These are phyloP conservation scores for Glonium stellatum DNA, from an alignment of 495 filamentous ascomycete species.

Conservation along the genomic window DNA sequence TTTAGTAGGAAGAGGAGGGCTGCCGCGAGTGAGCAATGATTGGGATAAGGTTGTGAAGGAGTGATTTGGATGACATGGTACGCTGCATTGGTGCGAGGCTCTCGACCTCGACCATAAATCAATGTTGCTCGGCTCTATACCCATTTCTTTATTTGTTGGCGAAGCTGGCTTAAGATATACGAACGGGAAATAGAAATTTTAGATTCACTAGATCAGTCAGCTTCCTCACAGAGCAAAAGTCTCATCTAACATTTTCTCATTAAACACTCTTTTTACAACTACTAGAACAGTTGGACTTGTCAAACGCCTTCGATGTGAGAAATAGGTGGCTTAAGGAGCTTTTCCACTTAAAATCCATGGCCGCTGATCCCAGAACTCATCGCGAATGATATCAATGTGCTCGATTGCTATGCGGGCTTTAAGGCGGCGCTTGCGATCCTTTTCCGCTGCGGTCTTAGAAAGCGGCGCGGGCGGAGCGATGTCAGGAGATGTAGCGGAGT, in stretches of 20 bases:
- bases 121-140: no score
- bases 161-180: no score
- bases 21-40: constrained; percentile 7
- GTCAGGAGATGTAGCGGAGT: background rate
- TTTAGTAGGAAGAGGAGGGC: constrained; percentile 18
- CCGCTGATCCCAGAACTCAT: constrained; percentile 82
- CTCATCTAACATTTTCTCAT: no score
- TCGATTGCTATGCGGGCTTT: constrained; percentile 74
- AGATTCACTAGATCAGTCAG: no score
- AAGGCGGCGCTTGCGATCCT: constrained; percentile 62
- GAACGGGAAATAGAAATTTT: no score
- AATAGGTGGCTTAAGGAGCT: constrained; percentile 43
- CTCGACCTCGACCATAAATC: no score
- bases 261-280: no score
- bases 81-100: no score
- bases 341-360: constrained; percentile 81
- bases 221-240: no score
- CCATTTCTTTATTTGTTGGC: no score
- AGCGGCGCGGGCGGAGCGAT: constrained; percentile 31
- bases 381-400: constrained; percentile 87
- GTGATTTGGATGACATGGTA: background rate
- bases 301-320: background rate
- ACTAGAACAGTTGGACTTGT: no score
- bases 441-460: constrained; percentile 72
- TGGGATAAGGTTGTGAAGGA: background rate